Evolutionary conservation across 441 rosid species (phyloP).

Genomic region (Capsella rubella): DNA sequence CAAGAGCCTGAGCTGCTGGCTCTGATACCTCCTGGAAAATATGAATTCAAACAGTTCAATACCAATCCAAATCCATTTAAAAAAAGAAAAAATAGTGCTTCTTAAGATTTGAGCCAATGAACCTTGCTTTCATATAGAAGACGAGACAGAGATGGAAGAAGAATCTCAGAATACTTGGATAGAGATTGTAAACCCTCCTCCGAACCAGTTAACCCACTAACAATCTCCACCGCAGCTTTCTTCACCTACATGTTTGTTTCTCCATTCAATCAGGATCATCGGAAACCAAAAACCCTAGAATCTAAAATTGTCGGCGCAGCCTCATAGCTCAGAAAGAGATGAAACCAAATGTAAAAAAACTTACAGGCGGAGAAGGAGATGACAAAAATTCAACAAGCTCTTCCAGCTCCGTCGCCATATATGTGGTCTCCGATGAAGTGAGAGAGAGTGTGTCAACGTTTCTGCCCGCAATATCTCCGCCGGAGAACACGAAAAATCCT

Average conservation of each 20-base stretch:
- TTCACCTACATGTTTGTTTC: slow-evolving; percentile 58
- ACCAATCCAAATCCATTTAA: slow-evolving; percentile 34
- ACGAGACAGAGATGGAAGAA: slow-evolving; percentile 63
- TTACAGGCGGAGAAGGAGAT: slow-evolving; percentile 74
- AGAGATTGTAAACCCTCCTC: slow-evolving; percentile 85
- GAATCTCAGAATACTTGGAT: slow-evolving; percentile 53
- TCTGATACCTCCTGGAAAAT: slow-evolving; percentile 84
- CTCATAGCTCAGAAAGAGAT: slow-evolving; percentile 25
- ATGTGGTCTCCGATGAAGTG: slow-evolving; percentile 7
- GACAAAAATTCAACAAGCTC: slow-evolving; percentile 77
- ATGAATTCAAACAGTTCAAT: neutral
- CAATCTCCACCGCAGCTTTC: slow-evolving; percentile 88
- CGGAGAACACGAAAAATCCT: slow-evolving; percentile 39
- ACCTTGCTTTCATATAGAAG: slow-evolving; percentile 83
- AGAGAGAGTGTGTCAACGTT: slow-evolving; percentile 6
- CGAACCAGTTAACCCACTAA: slow-evolving; percentile 82
- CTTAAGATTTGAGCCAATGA: slow-evolving; percentile 1
- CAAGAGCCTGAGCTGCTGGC: slow-evolving; percentile 89
- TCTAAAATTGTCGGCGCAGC: neutral
- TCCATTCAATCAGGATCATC: slow-evolving; percentile 20
- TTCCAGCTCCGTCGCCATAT: slow-evolving; percentile 88
- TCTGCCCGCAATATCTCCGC: slow-evolving; percentile 30
- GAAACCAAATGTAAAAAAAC: slow-evolving; percentile 29
- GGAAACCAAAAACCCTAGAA: slow-evolving; percentile 24
- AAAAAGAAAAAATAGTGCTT: neutral